Conservation (phyloP, 306 rosid species). For the Acmispon strigosus region DNA sequence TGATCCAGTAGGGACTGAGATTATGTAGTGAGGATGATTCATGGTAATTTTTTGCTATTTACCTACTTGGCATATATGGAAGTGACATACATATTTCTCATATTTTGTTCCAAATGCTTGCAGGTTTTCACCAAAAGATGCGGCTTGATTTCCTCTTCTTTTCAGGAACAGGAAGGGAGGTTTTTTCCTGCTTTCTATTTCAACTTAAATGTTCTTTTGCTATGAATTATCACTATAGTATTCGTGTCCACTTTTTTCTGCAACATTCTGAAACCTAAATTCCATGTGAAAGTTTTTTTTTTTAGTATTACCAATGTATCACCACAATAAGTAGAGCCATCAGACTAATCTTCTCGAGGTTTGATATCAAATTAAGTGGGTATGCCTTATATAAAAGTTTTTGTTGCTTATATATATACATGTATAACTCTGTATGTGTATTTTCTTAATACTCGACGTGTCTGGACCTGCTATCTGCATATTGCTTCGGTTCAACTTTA, state of each 20-base stretch:
- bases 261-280: constrained; percentile 14
- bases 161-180: constrained; percentile 21
- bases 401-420: not conserved
- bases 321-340: no score
- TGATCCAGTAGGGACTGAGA: constrained; percentile 88
- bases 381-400: not conserved
- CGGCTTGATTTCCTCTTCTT: constrained; percentile 17
- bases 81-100: not conserved
- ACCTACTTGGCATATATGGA: not conserved
- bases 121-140: constrained; percentile 34
- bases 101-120: constrained; percentile 12
- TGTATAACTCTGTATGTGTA: not conserved
- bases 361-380: no score
- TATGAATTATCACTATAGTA: constrained; percentile 2
- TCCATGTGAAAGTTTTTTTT: not conserved
- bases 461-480: not conserved
- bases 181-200: constrained; percentile 11
- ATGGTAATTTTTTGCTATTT: constrained; percentile 34
- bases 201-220: constrained; percentile 16
- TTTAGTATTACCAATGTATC: no score
- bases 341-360: no score
- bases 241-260: constrained; percentile 16
- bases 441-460: not conserved
- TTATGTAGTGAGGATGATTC: constrained; percentile 52
- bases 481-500: constrained; percentile 1